Evolutionary conservation across 768 basidiomycete species (phyloP), one percentile per base, ranked within the genome.

Genomic region (Tephrocybe sp.): DNA sequence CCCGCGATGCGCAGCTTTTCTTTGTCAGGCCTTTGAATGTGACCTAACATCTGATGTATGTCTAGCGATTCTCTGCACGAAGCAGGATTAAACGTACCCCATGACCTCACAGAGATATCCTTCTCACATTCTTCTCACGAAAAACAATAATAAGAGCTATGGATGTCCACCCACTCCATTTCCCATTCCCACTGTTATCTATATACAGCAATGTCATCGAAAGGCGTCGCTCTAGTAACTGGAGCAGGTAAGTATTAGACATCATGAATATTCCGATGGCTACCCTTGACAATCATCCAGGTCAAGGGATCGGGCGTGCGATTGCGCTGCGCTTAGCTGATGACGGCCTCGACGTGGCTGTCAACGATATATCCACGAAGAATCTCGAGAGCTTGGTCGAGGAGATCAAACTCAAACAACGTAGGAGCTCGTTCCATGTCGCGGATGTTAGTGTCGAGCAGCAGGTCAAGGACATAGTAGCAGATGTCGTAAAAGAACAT

Each of bases 321-420:
- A 58, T 60, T 39, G 56, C 61, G 19, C 34, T 62, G 20, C 54
- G 57, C 9, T 43, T 60, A 3, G 61, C 61, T 13, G 52, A 58
- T 34, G 56, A 62, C 41, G 56, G 56, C 11, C 56, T 53, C 30
- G 59, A 62, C 41, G 54, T 60, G 30, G 56, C 59, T 16, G 39
- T 61, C 14, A 59, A 57, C 38, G 12, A 75, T 73, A 52, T 81
- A 79, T 77, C 50, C 26, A 32, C 30, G 16, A 34, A 32, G 5
- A 26, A 38, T 19, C 47, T 53, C n/a, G 36, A 19, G 20, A 34
- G 11, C 3, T 11, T 60, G 5, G 59, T 55, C 0, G 42, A 59
- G 1, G 62, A 64, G 22, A 62, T 71, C 10, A 45, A 55, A 19
- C 41, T 43, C 6, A 53, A 55, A 8, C 58, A 61, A 19, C 48